Conservation (phyloP, 2,329 filamentous ascomycete genomes). For the Exophiala xenobiotica region DNA sequence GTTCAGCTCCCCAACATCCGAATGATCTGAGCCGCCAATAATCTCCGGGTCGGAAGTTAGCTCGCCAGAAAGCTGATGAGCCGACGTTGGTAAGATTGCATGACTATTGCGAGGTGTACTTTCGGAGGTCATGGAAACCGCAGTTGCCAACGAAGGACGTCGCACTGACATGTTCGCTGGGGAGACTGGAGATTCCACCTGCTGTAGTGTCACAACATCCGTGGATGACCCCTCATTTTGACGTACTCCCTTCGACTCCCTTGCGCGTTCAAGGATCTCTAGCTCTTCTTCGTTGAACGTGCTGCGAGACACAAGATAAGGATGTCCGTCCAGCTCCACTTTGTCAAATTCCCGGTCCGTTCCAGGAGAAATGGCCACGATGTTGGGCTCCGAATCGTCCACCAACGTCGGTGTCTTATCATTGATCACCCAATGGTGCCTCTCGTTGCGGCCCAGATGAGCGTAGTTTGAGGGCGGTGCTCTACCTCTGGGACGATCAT, state of each 20-base stretch:
- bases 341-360: conserved; percentile 27
- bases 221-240: not conserved
- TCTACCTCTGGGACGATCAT: conserved; percentile 27
- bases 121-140: conserved; percentile 20
- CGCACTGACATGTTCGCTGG: not conserved
- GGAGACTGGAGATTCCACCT: not conserved
- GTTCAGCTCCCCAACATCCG: too few relatives aligned
- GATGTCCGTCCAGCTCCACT: conserved; percentile 28
- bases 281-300: conserved; percentile 27
- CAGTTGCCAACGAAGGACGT: conserved; percentile 16
- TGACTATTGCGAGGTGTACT: conserved; percentile 28
- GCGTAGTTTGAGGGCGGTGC: conserved; percentile 24
- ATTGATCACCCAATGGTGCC: conserved; percentile 19
- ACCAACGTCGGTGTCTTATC: conserved; percentile 9
- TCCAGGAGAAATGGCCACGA: conserved; percentile 25
- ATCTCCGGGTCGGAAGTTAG: not conserved
- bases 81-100: conserved; percentile 10
- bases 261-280: conserved; percentile 19
- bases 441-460: conserved; percentile 23
- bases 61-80: not conserved
- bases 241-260: not conserved
- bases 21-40: not conserved
- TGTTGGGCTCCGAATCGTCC: conserved; percentile 27
- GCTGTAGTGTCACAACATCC: not conserved
- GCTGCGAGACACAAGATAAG: conserved; percentile 23